Evolutionary conservation across 257 asterid genomes (phyloP), one percentile per base, ranked within the genome.

Genomic region (Hygrophila difformis): DNA sequence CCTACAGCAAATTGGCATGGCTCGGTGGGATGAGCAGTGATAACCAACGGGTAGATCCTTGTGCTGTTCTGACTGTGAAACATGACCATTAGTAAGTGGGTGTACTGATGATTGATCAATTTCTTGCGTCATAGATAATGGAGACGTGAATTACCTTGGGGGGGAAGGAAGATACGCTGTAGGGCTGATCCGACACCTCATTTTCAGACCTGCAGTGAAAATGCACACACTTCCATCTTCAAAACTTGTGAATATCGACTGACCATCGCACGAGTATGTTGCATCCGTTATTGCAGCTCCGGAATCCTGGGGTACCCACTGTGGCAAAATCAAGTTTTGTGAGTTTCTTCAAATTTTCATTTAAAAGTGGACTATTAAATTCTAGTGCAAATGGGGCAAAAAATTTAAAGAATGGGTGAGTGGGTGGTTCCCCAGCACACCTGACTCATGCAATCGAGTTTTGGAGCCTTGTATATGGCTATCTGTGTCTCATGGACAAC

Each of bases 241-340:
- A 24, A 67, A 71, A 57, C 76, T 37, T 5, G 72, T 69, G 51
- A 58, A 83, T 22, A 79, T 51, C 4, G 60, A 69, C 49, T 69
- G 76, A 62, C 94, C 47, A 41, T 83, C 76, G 36, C 87, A 71
- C 0, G 94, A 79, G 63, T 62, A 79, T 1, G 84, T 64, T 11
- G 84, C 92, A 53, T 79, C 84, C 31, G 87, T 72, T 22, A 79
- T 72, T 47, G 72, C 59, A 26, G 59, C 40, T 18, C 60, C 22
- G 2, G 69, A 47, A 35, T 72, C 75, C 44, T 48, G 60, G 12
- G 82, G 60, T 29, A 56, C 37, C 82, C 88, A 78, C 88, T 78
- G 82, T 56, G 56, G 65, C 12, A n/a, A 51, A 51, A 47, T 47
- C 57, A 59, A 40, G 12, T 33, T 12, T 1, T 33, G 37, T 33